Evolutionary conservation across 768 basidiomycete genomes (phyloP), one percentile per base, ranked within the genome.

Genomic region (Obba rivulosa): DNA sequence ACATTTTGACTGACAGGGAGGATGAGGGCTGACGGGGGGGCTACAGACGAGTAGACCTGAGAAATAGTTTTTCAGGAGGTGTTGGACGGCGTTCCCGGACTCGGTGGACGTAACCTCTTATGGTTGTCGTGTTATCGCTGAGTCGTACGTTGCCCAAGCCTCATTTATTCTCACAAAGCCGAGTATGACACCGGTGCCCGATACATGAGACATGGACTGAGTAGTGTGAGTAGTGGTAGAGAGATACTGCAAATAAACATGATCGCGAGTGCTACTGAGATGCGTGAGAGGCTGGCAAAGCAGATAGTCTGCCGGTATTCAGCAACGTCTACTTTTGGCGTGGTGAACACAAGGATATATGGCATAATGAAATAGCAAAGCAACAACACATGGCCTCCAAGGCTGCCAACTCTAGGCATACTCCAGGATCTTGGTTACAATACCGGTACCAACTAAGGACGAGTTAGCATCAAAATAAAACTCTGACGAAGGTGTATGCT

Each of bases 361-460:
- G 13, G 28, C 28, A 31, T 31, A 13, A 31, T 31, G 28, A 31
- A 13, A 7, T 31, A 31, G 13, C 28, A 31, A 31, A 13, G 13
- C 28, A 13, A 31, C 28, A 13, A 48, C 43, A 35, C 46, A 45
- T 46, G 41, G 35, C 46, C 48, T 46, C 39, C 49, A 50, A 20
- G 45, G 28, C 28, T 51, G 45, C 43, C 35, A 22, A 7, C 18
- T 20, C 17, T 42, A 67, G 28, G 64, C 70, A 51, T 62, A 65
- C 50, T 78, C 74, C 48, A 92, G 62, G 54, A 93, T 79, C 69
- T 92, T 90, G 54, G 90, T 92, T 53, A 96, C 83, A 58, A 98
- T 82, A 59, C 95, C 95, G 53, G 95, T 98, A 49, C 92, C 94
- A 62, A 97, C 89, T 91, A 55, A 45, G 28, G 49, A 13, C 41